Percentiles rank a stretch among this genome's conserved stretches.
Evolutionary conservation across 2,329 filamentous ascomycete species (phyloP).

Genomic region (Fusarium siculi): DNA sequence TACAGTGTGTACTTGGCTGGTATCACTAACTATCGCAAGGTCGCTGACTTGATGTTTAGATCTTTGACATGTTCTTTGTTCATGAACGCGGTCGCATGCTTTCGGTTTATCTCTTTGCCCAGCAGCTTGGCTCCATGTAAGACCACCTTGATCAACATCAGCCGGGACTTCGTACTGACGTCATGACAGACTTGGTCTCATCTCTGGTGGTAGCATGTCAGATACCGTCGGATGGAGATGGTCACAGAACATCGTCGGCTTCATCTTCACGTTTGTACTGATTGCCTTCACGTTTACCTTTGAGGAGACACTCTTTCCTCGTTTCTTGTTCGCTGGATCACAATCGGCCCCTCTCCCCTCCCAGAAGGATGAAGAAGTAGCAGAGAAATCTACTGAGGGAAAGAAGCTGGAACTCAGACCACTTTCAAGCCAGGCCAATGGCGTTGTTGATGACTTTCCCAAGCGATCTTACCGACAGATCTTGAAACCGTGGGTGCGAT

Average conservation of each 20-base stretch:
- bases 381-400: accelerated
- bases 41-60: accelerated
- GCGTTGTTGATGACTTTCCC: neutral
- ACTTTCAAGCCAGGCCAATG: neutral
- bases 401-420: neutral
- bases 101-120: neutral
- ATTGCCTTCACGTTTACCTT: neutral
- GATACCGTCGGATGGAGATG: neutral
- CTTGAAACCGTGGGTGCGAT: neutral
- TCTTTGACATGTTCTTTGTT: neutral
- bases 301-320: neutral
- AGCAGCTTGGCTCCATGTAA: neutral
- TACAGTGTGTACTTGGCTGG: accelerated
- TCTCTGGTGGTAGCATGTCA: neutral
- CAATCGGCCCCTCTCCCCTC: accelerated
- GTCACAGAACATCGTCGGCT: neutral
- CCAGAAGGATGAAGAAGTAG: neutral
- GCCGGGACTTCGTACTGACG: accelerated
- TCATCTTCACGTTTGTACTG: neutral
- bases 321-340: neutral
- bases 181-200: accelerated
- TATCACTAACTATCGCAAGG: accelerated
- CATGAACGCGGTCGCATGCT: neutral
- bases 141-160: accelerated
- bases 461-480: neutral